These are phyloP conservation scores for Herpetomonas muscarum DNA, from an alignment of 208 protist species.

Conservation along the genomic window DNA sequence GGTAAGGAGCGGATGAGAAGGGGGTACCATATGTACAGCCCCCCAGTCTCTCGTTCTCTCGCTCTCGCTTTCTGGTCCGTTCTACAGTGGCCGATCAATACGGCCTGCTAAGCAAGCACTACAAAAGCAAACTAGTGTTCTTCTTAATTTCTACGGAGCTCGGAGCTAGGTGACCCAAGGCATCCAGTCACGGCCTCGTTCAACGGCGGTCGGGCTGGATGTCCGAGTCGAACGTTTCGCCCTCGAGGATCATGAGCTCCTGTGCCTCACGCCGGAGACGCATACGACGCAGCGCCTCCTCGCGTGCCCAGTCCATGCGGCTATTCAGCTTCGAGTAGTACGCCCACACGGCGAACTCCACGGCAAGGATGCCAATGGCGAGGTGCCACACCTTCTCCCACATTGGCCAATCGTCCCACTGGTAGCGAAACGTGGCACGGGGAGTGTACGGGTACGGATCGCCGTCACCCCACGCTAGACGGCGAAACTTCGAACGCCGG, in stretches of 20 bases:
- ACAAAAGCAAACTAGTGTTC: too few relatives aligned
- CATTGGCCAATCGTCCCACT: slow-evolving; percentile 89
- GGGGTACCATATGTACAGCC: too few relatives aligned
- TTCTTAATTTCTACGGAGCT: too few relatives aligned
- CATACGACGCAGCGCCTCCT: slow-evolving; percentile 88
- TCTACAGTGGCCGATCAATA: too few relatives aligned
- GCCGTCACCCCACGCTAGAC: slow-evolving; percentile 84
- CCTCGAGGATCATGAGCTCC: slow-evolving; percentile 88
- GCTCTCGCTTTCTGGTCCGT: too few relatives aligned
- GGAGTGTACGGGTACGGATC: slow-evolving; percentile 88
- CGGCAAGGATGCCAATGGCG: slow-evolving; percentile 37
- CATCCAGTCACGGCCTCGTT: neutral
- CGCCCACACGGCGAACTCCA: slow-evolving; percentile 76
- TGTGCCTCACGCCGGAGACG: slow-evolving; percentile 82
- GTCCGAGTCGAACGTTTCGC: slow-evolving; percentile 72
- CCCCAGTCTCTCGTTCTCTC: too few relatives aligned
- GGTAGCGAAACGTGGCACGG: slow-evolving; percentile 86
- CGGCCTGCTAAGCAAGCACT: too few relatives aligned
- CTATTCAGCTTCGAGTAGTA: slow-evolving; percentile 85
- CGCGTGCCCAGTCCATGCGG: slow-evolving; percentile 85
- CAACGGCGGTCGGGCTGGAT: slow-evolving; percentile 74
- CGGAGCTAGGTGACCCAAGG: too few relatives aligned
- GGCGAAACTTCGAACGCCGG: slow-evolving; percentile 81
- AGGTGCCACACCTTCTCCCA: slow-evolving; percentile 90
- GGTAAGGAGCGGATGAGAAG: too few relatives aligned